Conservation (phyloP, 495 filamentous ascomycete species). For the Penicillium goetzii region DNA sequence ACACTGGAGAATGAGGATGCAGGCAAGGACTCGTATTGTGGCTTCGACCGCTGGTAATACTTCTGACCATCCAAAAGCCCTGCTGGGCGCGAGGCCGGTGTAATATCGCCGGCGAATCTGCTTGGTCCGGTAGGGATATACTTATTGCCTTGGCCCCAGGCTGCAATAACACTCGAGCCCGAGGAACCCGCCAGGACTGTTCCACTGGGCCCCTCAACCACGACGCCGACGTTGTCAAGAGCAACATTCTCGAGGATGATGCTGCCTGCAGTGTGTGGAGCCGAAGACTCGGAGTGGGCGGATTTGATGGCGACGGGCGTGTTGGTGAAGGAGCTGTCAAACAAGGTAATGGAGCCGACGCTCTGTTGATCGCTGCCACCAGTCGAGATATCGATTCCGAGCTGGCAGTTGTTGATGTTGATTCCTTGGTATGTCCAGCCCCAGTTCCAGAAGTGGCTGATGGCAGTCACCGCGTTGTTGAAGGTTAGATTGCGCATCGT, state of each 20-base stretch:
- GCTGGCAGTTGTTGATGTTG: constrained; percentile 49
- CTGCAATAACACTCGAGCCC: constrained; percentile 52
- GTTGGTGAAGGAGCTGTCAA: constrained; percentile 39
- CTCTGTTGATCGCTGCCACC: constrained; percentile 20
- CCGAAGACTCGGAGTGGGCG: not conserved
- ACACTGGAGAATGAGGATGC: constrained; percentile 17
- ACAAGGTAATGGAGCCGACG: constrained; percentile 50
- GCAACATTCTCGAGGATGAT: constrained; percentile 66
- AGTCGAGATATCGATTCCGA: constrained; percentile 47
- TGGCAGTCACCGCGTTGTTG: constrained; percentile 59
- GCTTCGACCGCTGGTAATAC: constrained; percentile 50
- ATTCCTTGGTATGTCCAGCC: constrained; percentile 51
- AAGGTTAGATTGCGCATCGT: constrained; percentile 74
- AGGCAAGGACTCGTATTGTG: constrained; percentile 46
- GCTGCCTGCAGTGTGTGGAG: constrained; percentile 33
- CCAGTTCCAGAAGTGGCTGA: constrained; percentile 57
- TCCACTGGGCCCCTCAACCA: constrained; percentile 53
- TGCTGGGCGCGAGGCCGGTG: constrained; percentile 32
- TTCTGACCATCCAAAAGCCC: constrained; percentile 31
- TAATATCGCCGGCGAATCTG: constrained; percentile 35
- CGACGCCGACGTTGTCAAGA: constrained; percentile 59
- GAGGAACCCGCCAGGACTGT: constrained; percentile 49
- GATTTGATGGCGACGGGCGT: not conserved
- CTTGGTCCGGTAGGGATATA: constrained; percentile 40
- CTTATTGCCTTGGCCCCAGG: constrained; percentile 52